Evolutionary conservation across 768 basidiomycete species (phyloP).

Genomic region (Piloderma croceum): DNA sequence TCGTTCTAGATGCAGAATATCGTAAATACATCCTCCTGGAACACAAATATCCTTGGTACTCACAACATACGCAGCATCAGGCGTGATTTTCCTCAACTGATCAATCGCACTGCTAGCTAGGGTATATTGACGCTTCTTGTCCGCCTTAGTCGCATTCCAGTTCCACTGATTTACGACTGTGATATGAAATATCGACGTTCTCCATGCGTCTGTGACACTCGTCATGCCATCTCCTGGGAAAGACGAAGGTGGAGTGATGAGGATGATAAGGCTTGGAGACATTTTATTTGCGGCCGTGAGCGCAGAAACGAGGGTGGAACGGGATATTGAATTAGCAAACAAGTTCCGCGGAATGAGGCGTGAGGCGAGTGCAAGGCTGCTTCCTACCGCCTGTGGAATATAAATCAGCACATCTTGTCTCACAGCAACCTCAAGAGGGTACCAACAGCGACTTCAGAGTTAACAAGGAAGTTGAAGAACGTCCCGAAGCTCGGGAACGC

Average conservation of each 20-base stretch:
- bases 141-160: slow-evolving; percentile 37
- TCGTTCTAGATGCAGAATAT: slow-evolving; percentile 32
- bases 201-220: slow-evolving; percentile 42
- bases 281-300: slow-evolving; percentile 31
- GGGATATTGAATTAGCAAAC: slow-evolving; percentile 28
- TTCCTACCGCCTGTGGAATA: slow-evolving; percentile 34
- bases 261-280: slow-evolving; percentile 37
- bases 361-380: slow-evolving; percentile 38
- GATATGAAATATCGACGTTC: slow-evolving; percentile 40
- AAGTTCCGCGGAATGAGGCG: slow-evolving; percentile 37
- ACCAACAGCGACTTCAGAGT: slow-evolving; percentile 32
- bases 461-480: slow-evolving; percentile 36
- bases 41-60: no score
- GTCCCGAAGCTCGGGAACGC: slow-evolving; percentile 38
- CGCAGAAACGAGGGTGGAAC: slow-evolving; percentile 30
- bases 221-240: slow-evolving; percentile 30
- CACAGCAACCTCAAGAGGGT: no score
- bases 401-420: no score
- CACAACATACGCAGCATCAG: slow-evolving; percentile 40
- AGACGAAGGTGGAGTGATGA: slow-evolving; percentile 35
- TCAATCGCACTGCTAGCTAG: slow-evolving; percentile 34
- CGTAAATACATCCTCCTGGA: no score
- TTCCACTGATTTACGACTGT: slow-evolving; percentile 40
- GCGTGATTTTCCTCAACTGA: slow-evolving; percentile 36
- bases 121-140: slow-evolving; percentile 30